Base-by-base conservation (phyloP, 805 yeast genomes). In the Starmera pachycereana region DNA sequence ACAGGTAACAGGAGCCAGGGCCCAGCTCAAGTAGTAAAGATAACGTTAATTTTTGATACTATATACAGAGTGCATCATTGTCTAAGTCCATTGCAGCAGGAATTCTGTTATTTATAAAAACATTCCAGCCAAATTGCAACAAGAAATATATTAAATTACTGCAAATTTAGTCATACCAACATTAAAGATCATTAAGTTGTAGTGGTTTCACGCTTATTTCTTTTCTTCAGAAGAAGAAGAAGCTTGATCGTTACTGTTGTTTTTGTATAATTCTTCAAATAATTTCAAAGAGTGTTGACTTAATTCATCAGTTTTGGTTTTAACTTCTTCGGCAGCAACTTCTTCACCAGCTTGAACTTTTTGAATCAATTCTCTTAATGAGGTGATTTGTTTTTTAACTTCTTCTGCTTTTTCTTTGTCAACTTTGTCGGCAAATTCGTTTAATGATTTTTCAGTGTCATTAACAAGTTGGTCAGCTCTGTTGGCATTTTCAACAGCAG, bases 401-500 rank as follows among this genome's bases (percentile, higher is more conserved):
- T 63, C 66, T 49, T 65, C 77, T 49, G 73, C 74, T 59, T 74
- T 77, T 42, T 49, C 40, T 60, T 73, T 72, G 61, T 74, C 78
- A 39, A 74, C 58, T 61, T 69, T 77, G 48, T 79, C 87, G 48
- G 65, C 75, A 66, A 82, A 87, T 67, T 82, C 92, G 49, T 68
- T 66, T 46, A 87, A 62, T n/a, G 95, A 85, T 64, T 78, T 75
- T 63, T 86, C 95, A 40, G 94, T 85, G 65, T 87, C 96, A 56
- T 83, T 77, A 40, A 81, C 76, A 63, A 81, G 76, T 62, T 76
- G 77, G 65, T 81, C 89, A 52, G 87, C 85, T 59, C 81, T 83
- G 80, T 81, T 86, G 53, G 94, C 94, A 51, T 70, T 63, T 68
- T 85, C 94, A 58, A 76, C 73, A 43, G 77, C 70, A 53, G 69